These are phyloP conservation scores for Collybia sordida DNA, from an alignment of 768 basidiomycete genomes.

Conservation along the genomic window DNA sequence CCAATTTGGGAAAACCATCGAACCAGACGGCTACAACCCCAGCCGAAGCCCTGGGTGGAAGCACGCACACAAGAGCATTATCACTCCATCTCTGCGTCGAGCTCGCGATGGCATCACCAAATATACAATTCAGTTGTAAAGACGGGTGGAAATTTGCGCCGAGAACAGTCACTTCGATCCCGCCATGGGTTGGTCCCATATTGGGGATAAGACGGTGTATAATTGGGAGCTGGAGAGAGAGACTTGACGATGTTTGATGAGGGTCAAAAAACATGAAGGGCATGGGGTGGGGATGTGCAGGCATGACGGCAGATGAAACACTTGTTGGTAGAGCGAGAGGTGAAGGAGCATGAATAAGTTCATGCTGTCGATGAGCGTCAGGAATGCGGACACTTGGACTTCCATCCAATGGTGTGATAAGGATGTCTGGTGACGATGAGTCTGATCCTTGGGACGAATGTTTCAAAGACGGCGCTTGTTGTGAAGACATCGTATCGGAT, in stretches of 20 bases:
- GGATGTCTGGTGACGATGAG: constrained; percentile 45
- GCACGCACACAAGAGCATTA: constrained; percentile 86
- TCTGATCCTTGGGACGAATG: constrained; percentile 42
- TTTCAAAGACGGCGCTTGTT: constrained; percentile 33
- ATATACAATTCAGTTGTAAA: constrained; percentile 72
- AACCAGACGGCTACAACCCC: constrained; percentile 93
- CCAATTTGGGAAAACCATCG: constrained; percentile 66
- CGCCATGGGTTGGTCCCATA: constrained; percentile 85
- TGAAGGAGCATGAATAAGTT: constrained; percentile 22
- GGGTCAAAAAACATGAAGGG: constrained; percentile 66
- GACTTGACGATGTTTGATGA: constrained; percentile 42
- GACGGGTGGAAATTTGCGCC: constrained; percentile 87
- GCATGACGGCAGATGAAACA: constrained; percentile 25
- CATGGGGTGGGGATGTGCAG: constrained; percentile 40
- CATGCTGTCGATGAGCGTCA: constrained; percentile 24
- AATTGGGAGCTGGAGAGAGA: constrained; percentile 58
- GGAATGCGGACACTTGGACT: constrained; percentile 39
- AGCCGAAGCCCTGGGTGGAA: constrained; percentile 79
- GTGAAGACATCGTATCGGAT: constrained; percentile 25
- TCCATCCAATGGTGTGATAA: constrained; percentile 43
- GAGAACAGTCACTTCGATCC: constrained; percentile 91
- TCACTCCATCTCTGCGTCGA: constrained; percentile 91
- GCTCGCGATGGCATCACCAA: constrained; percentile 80
- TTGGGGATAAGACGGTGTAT: constrained; percentile 87
- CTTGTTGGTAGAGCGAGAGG: constrained; percentile 23